phyloP scores from a whole-genome alignment of 2,329 filamentous ascomycete genomes.

The Fusarium hainanense region DNA sequence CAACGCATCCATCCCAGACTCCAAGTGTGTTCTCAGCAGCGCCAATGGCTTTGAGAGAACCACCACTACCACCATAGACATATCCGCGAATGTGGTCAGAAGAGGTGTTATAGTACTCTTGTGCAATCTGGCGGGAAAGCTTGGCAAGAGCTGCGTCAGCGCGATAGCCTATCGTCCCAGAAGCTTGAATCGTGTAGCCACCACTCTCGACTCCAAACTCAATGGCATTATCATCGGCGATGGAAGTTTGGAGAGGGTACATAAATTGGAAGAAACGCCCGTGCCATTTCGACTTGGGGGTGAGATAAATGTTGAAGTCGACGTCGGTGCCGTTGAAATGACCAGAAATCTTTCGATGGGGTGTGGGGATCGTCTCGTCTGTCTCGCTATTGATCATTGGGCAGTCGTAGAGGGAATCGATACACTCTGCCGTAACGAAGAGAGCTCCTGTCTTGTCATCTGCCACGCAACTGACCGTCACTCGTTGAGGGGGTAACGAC shows the following conservation, averaged over 20 bases:
- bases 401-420: constrained; percentile 20
- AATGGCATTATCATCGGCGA: constrained; percentile 21
- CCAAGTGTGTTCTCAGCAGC: constrained; percentile 35
- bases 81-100: constrained; percentile 36
- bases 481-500: neutral
- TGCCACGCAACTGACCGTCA: neutral
- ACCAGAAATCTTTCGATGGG: constrained; percentile 29
- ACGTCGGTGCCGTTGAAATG: constrained; percentile 32
- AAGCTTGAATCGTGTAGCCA: constrained; percentile 33
- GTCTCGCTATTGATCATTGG: constrained; percentile 27
- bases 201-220: constrained; percentile 32
- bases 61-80: constrained; percentile 38
- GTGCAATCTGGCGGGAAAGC: constrained; percentile 28
- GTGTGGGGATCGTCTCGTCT: constrained; percentile 3
- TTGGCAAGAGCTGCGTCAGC: constrained; percentile 41
- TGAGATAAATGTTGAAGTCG: constrained; percentile 41
- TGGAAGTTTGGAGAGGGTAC: constrained; percentile 29
- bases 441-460: neutral
- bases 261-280: constrained; percentile 39
- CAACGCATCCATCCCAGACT: constrained; percentile 41
- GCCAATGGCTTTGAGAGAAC: constrained; percentile 36
- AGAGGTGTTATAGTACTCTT: constrained; percentile 19
- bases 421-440: constrained; percentile 12
- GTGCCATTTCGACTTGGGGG: constrained; percentile 25
- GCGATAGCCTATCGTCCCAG: constrained; percentile 29